Evolutionary conservation across 768 basidiomycete genomes (phyloP).

Genomic region (Cystobasidiopsis lactophilus): DNA sequence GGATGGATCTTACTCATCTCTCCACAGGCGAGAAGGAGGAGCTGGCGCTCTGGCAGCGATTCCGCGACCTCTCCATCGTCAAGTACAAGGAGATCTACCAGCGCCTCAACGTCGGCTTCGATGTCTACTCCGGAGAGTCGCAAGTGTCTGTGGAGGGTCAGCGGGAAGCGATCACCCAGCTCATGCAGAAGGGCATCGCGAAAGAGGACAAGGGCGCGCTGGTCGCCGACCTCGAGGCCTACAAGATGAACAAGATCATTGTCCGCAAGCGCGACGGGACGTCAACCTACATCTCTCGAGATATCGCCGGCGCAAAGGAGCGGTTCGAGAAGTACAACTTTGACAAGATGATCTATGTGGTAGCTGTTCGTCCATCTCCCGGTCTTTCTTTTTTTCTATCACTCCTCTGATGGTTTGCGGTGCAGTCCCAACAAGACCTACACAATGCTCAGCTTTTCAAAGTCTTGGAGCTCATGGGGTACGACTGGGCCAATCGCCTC

Average conservation of each 20-base stretch:
- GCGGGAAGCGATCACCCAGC: conserved; percentile 42
- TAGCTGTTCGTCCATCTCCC: conserved; percentile 15
- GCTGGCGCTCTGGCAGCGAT: conserved; percentile 69
- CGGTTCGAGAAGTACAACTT: conserved; percentile 79
- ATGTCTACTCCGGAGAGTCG: conserved; percentile 69
- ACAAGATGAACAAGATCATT: conserved; percentile 77
- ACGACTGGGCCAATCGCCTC: conserved; percentile 60
- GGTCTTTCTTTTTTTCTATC: neutral
- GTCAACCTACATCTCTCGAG: conserved; percentile 30
- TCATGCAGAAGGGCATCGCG: conserved; percentile 52
- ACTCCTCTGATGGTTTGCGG: neutral
- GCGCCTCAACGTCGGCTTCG: conserved; percentile 70
- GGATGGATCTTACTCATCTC: neutral
- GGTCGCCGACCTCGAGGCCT: conserved; percentile 65
- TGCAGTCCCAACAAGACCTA: conserved; percentile 4
- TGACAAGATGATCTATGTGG: conserved; percentile 55
- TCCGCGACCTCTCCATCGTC: conserved; percentile 73
- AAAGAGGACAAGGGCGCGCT: conserved; percentile 51
- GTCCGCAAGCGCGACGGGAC: conserved; percentile 48
- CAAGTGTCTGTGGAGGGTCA: conserved; percentile 29
- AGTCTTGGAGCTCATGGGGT: conserved; percentile 67
- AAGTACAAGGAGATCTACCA: conserved; percentile 77
- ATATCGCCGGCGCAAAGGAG: conserved; percentile 81
- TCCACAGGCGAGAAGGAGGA: conserved; percentile 45
- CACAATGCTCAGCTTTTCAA: conserved; percentile 87